Conservation (phyloP, 495 filamentous ascomycete species). For the Aspergillus olivimuriae region DNA sequence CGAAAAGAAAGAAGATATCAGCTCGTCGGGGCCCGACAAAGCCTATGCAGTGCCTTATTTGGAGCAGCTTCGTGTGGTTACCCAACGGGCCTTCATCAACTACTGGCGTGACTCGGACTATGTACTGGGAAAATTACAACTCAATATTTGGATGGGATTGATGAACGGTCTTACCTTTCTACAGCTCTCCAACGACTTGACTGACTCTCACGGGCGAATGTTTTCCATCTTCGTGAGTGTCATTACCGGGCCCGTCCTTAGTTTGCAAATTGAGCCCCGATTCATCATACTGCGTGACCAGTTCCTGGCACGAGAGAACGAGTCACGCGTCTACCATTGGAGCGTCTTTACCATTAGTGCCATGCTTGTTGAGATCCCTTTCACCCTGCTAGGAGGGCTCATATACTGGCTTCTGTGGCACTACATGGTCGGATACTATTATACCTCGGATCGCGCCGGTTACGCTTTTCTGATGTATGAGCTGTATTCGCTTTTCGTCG, state of each 20-base stretch:
- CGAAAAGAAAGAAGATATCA: not conserved
- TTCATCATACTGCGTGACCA: slow-evolving; percentile 34
- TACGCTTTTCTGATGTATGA: slow-evolving; percentile 13
- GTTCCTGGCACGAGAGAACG: slow-evolving; percentile 31
- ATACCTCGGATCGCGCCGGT: slow-evolving; percentile 6
- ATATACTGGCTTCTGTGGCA: slow-evolving; percentile 39
- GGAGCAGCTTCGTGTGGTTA: slow-evolving; percentile 3
- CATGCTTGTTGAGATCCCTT: slow-evolving; percentile 38
- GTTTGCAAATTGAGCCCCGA: slow-evolving; percentile 35
- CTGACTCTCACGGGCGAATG: slow-evolving; percentile 21
- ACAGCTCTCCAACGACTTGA: not conserved
- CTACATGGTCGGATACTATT: slow-evolving; percentile 22
- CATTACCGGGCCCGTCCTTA: slow-evolving; percentile 25
- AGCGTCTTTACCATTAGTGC: slow-evolving; percentile 31
- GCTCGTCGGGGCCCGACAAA: not conserved
- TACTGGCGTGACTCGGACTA: slow-evolving; percentile 12
- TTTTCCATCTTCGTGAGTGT: slow-evolving; percentile 16
- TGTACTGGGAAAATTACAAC: slow-evolving; percentile 1
- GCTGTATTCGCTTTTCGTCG: slow-evolving; percentile 8
- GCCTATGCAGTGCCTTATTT: slow-evolving; percentile 8
- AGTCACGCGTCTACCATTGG: slow-evolving; percentile 39
- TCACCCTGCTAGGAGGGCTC: slow-evolving; percentile 25
- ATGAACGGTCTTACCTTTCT: slow-evolving; percentile 18
- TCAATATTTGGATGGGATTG: slow-evolving; percentile 9
- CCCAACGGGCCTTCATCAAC: slow-evolving; percentile 4